Percentiles rank a stretch among this genome's conserved stretches.
Conservation (phyloP, 2,329 filamentous ascomycete genomes). For the Ophiostoma ulmi region DNA sequence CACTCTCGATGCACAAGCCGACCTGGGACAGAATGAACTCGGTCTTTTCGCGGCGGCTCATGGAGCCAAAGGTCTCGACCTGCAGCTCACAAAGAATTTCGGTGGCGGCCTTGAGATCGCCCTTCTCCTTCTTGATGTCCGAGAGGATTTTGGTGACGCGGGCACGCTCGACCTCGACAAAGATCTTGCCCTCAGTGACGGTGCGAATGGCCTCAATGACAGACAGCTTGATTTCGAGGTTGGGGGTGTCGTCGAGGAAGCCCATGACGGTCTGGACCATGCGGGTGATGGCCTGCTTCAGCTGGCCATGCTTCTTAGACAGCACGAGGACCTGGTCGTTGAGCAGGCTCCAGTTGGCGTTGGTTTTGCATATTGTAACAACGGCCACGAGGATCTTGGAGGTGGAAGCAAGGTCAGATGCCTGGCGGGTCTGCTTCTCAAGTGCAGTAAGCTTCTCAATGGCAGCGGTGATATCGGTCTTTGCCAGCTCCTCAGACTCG, state of each 20-base stretch:
- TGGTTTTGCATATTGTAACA: conserved; percentile 89
- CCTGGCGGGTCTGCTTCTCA: conserved; percentile 98
- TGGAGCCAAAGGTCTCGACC: conserved; percentile 97
- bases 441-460: conserved; percentile 88
- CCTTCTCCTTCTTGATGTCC: conserved; percentile 94
- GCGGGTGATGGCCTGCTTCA: conserved; percentile 97
- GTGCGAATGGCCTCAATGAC: conserved; percentile 93
- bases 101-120: conserved; percentile 81
- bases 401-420: conserved; percentile 92
- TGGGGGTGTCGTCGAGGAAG: conserved; percentile 82
- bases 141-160: conserved; percentile 92
- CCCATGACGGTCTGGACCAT: conserved; percentile 97
- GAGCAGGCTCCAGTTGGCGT: conserved; percentile 86
- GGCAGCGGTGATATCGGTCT: conserved; percentile 76
- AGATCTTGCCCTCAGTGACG: conserved; percentile 99
- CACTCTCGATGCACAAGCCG: conserved; percentile 86
- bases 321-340: conserved; percentile 94
- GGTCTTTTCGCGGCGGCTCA: conserved; percentile 95
- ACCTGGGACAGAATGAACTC: conserved; percentile 98
- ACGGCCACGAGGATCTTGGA: conserved; percentile 82
- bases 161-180: conserved; percentile 96
- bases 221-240: conserved; percentile 79
- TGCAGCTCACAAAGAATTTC: conserved; percentile 96
- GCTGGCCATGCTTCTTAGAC: conserved; percentile 99
- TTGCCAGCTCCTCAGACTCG: conserved; percentile 79